Conservation (phyloP, 2,329 filamentous ascomycete species). For the Cladophialophora yegresii region DNA sequence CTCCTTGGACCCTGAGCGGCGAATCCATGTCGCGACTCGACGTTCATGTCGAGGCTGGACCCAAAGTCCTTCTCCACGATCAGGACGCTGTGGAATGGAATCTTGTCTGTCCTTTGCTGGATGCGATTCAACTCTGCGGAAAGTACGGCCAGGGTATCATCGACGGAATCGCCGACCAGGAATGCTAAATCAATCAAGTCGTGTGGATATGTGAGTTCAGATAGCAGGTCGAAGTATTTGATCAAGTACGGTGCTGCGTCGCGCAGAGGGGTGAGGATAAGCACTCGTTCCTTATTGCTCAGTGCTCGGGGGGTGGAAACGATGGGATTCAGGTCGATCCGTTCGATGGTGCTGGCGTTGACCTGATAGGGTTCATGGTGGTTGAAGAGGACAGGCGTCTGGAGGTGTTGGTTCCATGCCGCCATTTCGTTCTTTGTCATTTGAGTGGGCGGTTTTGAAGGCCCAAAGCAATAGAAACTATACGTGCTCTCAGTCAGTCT, state of each 20-base stretch:
- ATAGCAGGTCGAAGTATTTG: slow-evolving; percentile 91
- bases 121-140: slow-evolving; percentile 83
- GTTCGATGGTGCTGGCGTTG: slow-evolving; percentile 75
- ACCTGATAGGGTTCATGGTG: slow-evolving; percentile 84
- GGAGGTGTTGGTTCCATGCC: slow-evolving; percentile 82
- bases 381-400: slow-evolving; percentile 95
- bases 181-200: slow-evolving; percentile 93
- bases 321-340: slow-evolving; percentile 82
- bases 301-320: slow-evolving; percentile 76
- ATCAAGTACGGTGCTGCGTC: slow-evolving; percentile 80
- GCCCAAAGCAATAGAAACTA: slow-evolving; percentile 97
- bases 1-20: slow-evolving; percentile 84
- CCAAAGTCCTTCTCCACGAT: slow-evolving; percentile 93
- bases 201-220: slow-evolving; percentile 89
- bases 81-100: slow-evolving; percentile 80
- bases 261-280: slow-evolving; percentile 90
- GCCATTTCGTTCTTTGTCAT: slow-evolving; percentile 91
- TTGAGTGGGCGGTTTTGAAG: slow-evolving; percentile 90
- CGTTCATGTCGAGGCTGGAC: slow-evolving; percentile 70
- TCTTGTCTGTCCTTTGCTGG: slow-evolving; percentile 75
- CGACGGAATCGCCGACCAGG: slow-evolving; percentile 84
- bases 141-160: slow-evolving; percentile 88
- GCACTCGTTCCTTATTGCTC: slow-evolving; percentile 78
- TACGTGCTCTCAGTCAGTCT: slow-evolving; percentile 20
- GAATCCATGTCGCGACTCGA: slow-evolving; percentile 82